These are phyloP conservation scores for Alloascoidea hylecoeti DNA, from an alignment of 805 yeast species.

Conservation along the genomic window DNA sequence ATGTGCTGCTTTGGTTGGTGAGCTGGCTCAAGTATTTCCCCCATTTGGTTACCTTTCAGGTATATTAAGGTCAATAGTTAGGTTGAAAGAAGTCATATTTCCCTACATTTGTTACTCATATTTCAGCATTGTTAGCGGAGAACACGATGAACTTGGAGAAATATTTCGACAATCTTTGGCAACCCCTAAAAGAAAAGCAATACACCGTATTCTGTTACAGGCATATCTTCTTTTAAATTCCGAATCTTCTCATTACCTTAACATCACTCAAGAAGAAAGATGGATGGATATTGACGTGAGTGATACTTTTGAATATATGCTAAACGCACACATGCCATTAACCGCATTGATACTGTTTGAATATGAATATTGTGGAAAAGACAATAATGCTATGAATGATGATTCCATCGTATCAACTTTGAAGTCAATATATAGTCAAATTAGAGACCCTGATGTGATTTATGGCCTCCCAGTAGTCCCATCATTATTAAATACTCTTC, in stretches of 20 bases:
- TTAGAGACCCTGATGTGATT: conserved; percentile 50
- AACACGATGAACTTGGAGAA: neutral
- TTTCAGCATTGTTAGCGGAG: neutral
- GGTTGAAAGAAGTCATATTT: neutral
- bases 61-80: neutral
- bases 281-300: neutral
- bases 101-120: neutral
- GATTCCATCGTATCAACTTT: conserved; percentile 6
- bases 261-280: neutral
- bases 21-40: neutral
- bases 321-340: neutral
- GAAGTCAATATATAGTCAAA: conserved; percentile 27
- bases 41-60: no score
- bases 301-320: neutral
- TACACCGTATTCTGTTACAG: neutral
- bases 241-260: neutral
- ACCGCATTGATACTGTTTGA: neutral
- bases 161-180: neutral
- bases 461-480: conserved; percentile 53
- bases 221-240: neutral
- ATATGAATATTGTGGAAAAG: neutral
- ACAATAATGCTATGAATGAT: neutral
- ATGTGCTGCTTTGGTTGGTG: neutral
- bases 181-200: neutral
- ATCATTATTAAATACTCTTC: conserved; percentile 35